A percentile compares a stretch with the other conserved stretches of the same genome.
Conservation (phyloP, 371 early-diverging fungal species). For the Mortierella sp. region DNA sequence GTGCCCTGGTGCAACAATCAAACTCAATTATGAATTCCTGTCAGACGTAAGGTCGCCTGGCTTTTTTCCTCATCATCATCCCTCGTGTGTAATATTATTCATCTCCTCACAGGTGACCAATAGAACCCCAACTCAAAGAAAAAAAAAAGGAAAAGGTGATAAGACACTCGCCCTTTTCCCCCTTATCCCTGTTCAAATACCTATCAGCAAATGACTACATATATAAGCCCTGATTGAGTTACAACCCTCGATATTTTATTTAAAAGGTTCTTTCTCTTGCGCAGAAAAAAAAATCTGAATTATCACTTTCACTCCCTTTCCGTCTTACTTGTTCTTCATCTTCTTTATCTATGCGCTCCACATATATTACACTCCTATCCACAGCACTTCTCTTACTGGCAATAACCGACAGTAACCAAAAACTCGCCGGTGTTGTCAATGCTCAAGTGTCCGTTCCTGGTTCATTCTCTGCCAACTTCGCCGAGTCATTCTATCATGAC, state of each 20-base stretch:
- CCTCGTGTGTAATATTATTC: too few species aligned
- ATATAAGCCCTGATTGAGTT: too few species aligned
- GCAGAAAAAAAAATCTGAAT: too few species aligned
- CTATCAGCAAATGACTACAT: too few species aligned
- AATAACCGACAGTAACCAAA: background rate
- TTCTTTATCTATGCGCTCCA: constrained; percentile 19
- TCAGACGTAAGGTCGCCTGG: constrained; percentile 1
- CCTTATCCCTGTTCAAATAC: too few species aligned
- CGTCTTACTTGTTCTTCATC: background rate
- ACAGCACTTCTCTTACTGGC: constrained; percentile 31
- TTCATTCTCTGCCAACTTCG: constrained; percentile 25
- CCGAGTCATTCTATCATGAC: constrained; percentile 7
- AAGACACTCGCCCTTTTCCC: background rate
- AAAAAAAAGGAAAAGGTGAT: background rate
- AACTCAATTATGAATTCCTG: background rate
- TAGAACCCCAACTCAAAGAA: constrained; percentile 1
- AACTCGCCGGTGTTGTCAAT: constrained; percentile 3
- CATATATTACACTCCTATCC: constrained; percentile 23
- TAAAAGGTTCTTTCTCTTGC: background rate
- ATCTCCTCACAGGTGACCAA: background rate
- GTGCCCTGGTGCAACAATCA: background rate
- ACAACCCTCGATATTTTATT: background rate
- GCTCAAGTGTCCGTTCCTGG: constrained; percentile 55
- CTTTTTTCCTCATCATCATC: background rate
- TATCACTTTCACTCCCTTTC: background rate